Evolutionary conservation across 1,284 basidiomycete genomes (phyloP).

Genomic region (Microbotryum silenes-acaulis): DNA sequence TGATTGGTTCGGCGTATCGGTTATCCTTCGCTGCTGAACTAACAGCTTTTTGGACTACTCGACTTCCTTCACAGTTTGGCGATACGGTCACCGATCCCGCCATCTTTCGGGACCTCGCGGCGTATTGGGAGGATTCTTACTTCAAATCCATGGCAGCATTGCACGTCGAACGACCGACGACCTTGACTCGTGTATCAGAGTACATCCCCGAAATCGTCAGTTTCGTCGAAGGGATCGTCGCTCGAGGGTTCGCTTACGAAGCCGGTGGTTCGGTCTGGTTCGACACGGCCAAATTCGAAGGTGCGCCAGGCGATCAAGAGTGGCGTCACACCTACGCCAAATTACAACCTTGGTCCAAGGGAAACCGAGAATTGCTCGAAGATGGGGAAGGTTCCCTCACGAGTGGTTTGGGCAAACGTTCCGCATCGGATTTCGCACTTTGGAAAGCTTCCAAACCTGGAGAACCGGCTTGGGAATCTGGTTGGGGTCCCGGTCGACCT

Average conservation of each 20-base stretch:
- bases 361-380: constrained; percentile 79
- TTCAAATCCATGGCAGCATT: constrained; percentile 89
- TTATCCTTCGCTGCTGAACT: neutral
- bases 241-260: constrained; percentile 81
- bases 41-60: neutral
- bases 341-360: constrained; percentile 89
- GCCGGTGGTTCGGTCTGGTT: constrained; percentile 86
- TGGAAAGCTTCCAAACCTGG: constrained; percentile 98
- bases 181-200: constrained; percentile 89
- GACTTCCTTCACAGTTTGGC: constrained; percentile 52
- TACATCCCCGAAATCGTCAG: constrained; percentile 91
- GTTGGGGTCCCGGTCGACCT: constrained; percentile 93
- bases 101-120: constrained; percentile 74
- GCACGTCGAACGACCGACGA: constrained; percentile 78
- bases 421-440: constrained; percentile 77
- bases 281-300: constrained; percentile 81
- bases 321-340: constrained; percentile 82
- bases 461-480: constrained; percentile 94
- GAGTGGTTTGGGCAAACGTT: constrained; percentile 54
- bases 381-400: constrained; percentile 84
- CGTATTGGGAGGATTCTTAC: constrained; percentile 84
- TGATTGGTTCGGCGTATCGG: neutral
- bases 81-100: constrained; percentile 76
- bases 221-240: constrained; percentile 78
- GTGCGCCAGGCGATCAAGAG: constrained; percentile 44